phyloP scores from a whole-genome alignment of 768 basidiomycete genomes.

The Podaxis sp. region DNA sequence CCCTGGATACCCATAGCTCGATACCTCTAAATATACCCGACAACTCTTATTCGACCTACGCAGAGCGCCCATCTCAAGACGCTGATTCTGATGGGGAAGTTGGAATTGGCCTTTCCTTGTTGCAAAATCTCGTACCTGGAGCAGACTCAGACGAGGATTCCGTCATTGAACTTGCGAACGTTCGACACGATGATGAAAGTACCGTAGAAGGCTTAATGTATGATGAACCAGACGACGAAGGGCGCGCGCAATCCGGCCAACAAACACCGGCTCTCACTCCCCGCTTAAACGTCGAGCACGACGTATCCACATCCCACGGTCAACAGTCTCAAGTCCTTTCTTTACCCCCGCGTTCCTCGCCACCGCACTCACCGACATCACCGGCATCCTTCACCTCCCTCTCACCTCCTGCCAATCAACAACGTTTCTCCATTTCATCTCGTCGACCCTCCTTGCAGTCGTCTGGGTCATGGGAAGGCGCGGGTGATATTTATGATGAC shows the following conservation, averaged over 20 bases:
- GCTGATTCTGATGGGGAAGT: slow-evolving; percentile 53
- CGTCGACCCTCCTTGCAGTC: slow-evolving; percentile 30
- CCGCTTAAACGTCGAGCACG: background rate
- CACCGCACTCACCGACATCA: slow-evolving; percentile 12
- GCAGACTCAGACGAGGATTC: slow-evolving; percentile 30
- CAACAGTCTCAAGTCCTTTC: background rate
- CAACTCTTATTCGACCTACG: slow-evolving; percentile 23
- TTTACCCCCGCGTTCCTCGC: slow-evolving; percentile 1
- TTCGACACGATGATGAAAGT: slow-evolving; percentile 14
- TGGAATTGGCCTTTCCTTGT: slow-evolving; percentile 67
- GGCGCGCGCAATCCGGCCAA: background rate
- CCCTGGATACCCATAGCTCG: slow-evolving; percentile 9
- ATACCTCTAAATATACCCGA: slow-evolving; percentile 18
- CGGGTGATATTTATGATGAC: slow-evolving; percentile 75
- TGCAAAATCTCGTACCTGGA: slow-evolving; percentile 48
- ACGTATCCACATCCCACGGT: background rate
- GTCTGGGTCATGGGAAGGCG: slow-evolving; percentile 55
- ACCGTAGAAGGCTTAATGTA: slow-evolving; percentile 25
- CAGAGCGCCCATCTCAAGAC: slow-evolving; percentile 27
- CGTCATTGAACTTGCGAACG: slow-evolving; percentile 15
- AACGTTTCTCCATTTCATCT: slow-evolving; percentile 1
- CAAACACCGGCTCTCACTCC: background rate
- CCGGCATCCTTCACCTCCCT: slow-evolving; percentile 15
- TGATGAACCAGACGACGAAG: slow-evolving; percentile 19
- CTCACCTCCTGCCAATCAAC: slow-evolving; percentile 16